Percentiles rank a stretch among this genome's conserved stretches.
These are phyloP conservation scores for Dacryopinax primogenitus DNA, from an alignment of 768 basidiomycete species.

Conservation along the genomic window DNA sequence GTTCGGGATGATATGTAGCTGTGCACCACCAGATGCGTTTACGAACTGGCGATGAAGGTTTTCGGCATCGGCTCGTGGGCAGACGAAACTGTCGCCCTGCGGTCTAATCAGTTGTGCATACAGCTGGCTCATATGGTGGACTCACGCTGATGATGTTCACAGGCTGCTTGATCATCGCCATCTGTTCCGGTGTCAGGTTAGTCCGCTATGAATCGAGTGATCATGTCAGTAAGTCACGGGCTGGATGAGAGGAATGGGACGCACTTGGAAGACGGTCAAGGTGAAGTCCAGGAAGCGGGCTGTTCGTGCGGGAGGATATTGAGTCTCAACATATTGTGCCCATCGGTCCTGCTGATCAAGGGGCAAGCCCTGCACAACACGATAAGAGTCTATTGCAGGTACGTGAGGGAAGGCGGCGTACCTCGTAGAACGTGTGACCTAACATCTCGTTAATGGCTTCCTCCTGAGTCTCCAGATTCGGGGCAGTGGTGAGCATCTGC, in stretches of 20 bases:
- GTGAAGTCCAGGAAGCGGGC: slow-evolving; percentile 3
- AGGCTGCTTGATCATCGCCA: slow-evolving; percentile 8
- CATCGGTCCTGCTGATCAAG: slow-evolving; percentile 7
- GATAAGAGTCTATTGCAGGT: not conserved
- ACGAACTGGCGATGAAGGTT: slow-evolving; percentile 4
- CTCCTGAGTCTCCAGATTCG: not conserved
- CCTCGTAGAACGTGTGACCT: not conserved
- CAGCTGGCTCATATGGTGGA: not conserved
- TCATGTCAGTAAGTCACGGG: not conserved
- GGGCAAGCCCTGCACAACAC: not conserved
- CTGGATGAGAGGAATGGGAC: not conserved
- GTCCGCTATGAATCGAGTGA: not conserved
- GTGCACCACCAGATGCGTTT: not conserved
- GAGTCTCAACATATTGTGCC: slow-evolving; percentile 2
- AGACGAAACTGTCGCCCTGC: slow-evolving; percentile 3
- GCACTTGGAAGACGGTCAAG: slow-evolving; percentile 3
- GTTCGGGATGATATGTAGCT: slow-evolving; percentile 1
- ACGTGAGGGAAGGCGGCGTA: not conserved
- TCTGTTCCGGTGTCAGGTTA: not conserved
- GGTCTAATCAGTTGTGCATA: not conserved
- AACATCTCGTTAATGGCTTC: slow-evolving; percentile 6
- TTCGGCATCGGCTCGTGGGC: not conserved
- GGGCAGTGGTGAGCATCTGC: not conserved
- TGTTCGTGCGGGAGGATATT: not conserved
- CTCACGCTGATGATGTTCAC: not conserved